These are phyloP conservation scores for Claviceps humidiphila DNA, from an alignment of 2,329 filamentous ascomycete genomes.

Conservation along the genomic window DNA sequence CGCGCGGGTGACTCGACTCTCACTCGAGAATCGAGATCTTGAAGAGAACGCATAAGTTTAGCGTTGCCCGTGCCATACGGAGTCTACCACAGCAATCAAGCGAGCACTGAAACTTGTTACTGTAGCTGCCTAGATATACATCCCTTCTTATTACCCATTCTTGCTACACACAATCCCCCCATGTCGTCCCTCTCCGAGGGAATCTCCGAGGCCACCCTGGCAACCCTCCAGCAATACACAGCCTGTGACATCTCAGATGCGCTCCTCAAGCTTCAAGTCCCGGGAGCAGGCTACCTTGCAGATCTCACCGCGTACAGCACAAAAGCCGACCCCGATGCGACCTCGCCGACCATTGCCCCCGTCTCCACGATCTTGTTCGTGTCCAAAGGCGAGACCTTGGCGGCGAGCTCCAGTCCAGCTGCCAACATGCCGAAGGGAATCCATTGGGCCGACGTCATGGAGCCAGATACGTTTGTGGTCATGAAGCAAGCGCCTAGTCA, in stretches of 20 bases:
- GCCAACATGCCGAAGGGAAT: conserved; percentile 42
- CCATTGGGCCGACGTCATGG: conserved; percentile 57
- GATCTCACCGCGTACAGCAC: conserved; percentile 32
- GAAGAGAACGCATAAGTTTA: too few relatives aligned
- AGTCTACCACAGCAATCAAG: too few relatives aligned
- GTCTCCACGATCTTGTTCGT: conserved; percentile 52
- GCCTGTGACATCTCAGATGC: conserved; percentile 57
- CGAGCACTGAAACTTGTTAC: too few relatives aligned
- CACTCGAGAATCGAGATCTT: too few relatives aligned
- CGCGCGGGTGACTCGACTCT: too few relatives aligned
- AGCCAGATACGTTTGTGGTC: conserved; percentile 47
- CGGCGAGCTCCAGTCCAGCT: conserved; percentile 9
- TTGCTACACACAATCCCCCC: neutral
- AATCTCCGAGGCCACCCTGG: conserved; percentile 11
- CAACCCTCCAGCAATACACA: conserved; percentile 24
- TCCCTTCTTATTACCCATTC: too few relatives aligned
- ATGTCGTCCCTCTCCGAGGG: conserved; percentile 7
- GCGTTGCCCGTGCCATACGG: too few relatives aligned
- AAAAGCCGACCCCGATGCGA: conserved; percentile 11
- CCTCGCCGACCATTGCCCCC: conserved; percentile 30
- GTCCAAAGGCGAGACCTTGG: conserved; percentile 33
- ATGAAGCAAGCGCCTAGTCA: conserved; percentile 53
- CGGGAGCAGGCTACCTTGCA: conserved; percentile 52
- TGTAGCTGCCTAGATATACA: too few relatives aligned
- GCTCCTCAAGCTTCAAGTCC: conserved; percentile 53